Conservation (phyloP, 2,329 filamentous ascomycete genomes). For the Diaporthe destruens region DNA sequence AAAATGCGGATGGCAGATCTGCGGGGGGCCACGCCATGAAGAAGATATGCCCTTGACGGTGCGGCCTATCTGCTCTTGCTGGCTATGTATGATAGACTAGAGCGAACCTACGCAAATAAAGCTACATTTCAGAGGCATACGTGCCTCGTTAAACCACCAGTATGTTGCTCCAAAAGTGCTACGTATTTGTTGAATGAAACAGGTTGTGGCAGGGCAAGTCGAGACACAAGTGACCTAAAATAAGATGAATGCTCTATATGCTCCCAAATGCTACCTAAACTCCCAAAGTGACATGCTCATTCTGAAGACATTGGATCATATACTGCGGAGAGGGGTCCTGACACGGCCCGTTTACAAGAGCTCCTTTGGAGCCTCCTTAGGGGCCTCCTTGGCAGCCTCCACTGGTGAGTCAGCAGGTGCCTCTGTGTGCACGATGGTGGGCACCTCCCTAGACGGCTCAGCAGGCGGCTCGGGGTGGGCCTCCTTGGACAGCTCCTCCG, state of each 20-base stretch:
- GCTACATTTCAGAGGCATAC: slow-evolving; percentile 41
- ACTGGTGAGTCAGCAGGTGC: not conserved
- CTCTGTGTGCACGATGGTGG: not conserved
- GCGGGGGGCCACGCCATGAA: slow-evolving; percentile 10
- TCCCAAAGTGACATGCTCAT: slow-evolving; percentile 10
- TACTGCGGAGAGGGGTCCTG: not conserved
- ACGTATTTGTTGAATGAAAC: too few species aligned
- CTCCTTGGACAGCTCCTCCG: not conserved
- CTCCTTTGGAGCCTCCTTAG: not conserved
- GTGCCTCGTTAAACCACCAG: slow-evolving; percentile 34
- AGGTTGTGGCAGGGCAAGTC: too few species aligned
- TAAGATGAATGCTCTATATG: not conserved
- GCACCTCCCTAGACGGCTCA: not conserved
- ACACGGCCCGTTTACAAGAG: not conserved
- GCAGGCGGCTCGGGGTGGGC: not conserved
- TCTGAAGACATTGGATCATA: not conserved
- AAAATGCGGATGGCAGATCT: not conserved
- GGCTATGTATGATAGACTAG: slow-evolving; percentile 40
- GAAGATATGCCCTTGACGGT: not conserved
- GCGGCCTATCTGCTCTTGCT: not conserved
- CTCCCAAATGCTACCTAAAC: slow-evolving; percentile 4
- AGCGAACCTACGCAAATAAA: slow-evolving; percentile 36
- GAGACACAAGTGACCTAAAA: not conserved
- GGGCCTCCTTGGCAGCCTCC: not conserved
- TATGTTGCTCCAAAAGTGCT: too few species aligned